Base-by-base conservation (phyloP, 768 basidiomycete genomes). In the Tulasnella sp. region DNA sequence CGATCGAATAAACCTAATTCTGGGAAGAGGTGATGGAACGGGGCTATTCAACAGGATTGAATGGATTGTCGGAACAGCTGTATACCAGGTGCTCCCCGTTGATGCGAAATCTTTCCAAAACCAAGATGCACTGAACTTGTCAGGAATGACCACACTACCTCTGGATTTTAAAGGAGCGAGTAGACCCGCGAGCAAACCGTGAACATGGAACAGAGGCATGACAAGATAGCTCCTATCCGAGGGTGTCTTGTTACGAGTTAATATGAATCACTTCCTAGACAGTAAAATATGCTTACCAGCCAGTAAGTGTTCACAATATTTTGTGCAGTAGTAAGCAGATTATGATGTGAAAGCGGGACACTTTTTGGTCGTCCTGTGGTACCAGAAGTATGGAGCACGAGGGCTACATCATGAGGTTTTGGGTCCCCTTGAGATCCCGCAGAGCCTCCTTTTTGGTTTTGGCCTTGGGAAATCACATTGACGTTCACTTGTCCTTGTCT, bases 161-260 rank as follows among this genome's bases (percentile, higher is more conserved):
- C 74, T 72, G n/a, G 74, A 71, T 47, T 75, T 64, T 2, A 77
- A 61, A 8, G 77, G 75, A n/a, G 76, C 73, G 16, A 76, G 66
- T 16, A 79, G 66, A 58, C 75, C 77, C 42, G 74, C 72, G 33
- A 77, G 71, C 41, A 79, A 73, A 19, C 77, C 77, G 25, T 77
- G 76, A 34, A 78, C 75, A 56, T 76, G 75, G 64, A 77, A 77
- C 20, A 75, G 65, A 37, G 76, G 76, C 77, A 73, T 75, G 66
- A 73, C 66, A 27, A 67, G 61, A 56, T 64, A 63, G 8, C 60
- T 61, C 3, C 60, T 43, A 40, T 67, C 66, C 7, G 45, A 22
- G 1, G 60, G 53, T 12, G 63, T 48, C 47, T 48, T n/a, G 33
- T 28, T 22, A n/a, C n/a, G n/a, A 3, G 1, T 3, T 4, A 47